Conservation (phyloP, 768 basidiomycete species). For the Omphalotus guepiniiformis region DNA sequence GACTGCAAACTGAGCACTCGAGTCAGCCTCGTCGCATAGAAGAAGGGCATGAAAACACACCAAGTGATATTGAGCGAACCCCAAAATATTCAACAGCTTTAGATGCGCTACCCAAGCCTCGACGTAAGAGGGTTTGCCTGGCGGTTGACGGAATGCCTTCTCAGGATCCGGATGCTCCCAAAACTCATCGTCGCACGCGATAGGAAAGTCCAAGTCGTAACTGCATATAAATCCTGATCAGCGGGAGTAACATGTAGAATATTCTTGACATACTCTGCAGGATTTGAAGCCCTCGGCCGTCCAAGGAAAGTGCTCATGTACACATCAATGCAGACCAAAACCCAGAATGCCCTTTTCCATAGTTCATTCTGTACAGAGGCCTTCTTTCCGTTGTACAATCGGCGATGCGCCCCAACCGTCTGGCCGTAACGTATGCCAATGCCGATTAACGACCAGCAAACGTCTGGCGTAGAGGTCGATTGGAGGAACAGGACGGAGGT, state of each 20-base stretch:
- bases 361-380: conserved; percentile 60
- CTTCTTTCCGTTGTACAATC: conserved; percentile 25
- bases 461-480: conserved; percentile 45
- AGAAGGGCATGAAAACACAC: conserved; percentile 23
- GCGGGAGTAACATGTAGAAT: neutral
- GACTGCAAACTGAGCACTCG: neutral
- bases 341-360: conserved; percentile 74
- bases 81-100: conserved; percentile 44
- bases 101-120: conserved; percentile 36
- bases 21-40: too few relatives aligned
- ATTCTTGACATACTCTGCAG: neutral
- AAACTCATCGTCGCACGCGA: conserved; percentile 57
- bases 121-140: conserved; percentile 11
- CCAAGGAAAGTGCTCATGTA: conserved; percentile 37
- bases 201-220: conserved; percentile 51
- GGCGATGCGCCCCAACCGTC: conserved; percentile 68
- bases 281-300: conserved; percentile 28
- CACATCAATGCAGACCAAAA: conserved; percentile 8
- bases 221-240: conserved; percentile 34
- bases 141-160: conserved; percentile 45
- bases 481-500: conserved; percentile 44
- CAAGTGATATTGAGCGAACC: conserved; percentile 45
- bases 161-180: conserved; percentile 41
- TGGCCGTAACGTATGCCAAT: conserved; percentile 69
- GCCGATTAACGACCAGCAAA: conserved; percentile 60